Evolutionary conservation across 2,329 filamentous ascomycete genomes (phyloP), one percentile per base, ranked within the genome.

Genomic region (Aspergillus fructus): DNA sequence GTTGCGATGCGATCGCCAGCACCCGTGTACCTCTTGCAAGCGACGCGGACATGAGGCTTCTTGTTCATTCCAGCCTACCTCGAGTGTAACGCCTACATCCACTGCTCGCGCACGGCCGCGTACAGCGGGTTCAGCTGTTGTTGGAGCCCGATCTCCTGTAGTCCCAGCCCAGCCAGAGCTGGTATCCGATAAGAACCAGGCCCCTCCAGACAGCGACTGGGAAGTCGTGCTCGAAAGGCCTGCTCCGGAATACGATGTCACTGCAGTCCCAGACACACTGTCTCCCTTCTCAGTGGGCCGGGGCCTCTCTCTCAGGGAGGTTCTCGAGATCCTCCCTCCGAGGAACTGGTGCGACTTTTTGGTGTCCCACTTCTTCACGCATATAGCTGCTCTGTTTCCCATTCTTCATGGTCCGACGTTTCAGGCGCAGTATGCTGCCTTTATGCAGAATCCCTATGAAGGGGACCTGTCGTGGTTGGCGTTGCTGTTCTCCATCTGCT

Each of bases 401-500:
- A 52, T 53, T 42, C 55, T 57, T 1, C 55, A 57, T 30, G 49
- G 55, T 2, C 49, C 55, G n/a, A 53, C 55, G 1, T 57, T 57
- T 17, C 55, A 57, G 19, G 13, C 13, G 19, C 49, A 57, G 12
- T 57, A 57, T 21, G 42, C 21, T 4, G n/a, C 23, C 6, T 53
- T 57, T 24, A 40, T 19, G 39, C 46, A 63, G 21, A 43, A 56
- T 3, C 65, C 66, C 4, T 33, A 33, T 17, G 53, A 64, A 4
- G 59, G 62, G 3, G 60, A 68, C 3, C 54, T 70, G 1, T 59
- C 69, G 6, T 72, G 67, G 64, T 56, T 73, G 24, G 68, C 68
- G 7, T 52, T 73, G 7, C 55, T 73, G 0, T 71, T 69, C 47
- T 56, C 66, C 0, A 59, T 71, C 9, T 63, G 66, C 17, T 64